phyloP scores from a whole-genome alignment of 2,329 filamentous ascomycete species.

The Sordariomycetes sp. region DNA sequence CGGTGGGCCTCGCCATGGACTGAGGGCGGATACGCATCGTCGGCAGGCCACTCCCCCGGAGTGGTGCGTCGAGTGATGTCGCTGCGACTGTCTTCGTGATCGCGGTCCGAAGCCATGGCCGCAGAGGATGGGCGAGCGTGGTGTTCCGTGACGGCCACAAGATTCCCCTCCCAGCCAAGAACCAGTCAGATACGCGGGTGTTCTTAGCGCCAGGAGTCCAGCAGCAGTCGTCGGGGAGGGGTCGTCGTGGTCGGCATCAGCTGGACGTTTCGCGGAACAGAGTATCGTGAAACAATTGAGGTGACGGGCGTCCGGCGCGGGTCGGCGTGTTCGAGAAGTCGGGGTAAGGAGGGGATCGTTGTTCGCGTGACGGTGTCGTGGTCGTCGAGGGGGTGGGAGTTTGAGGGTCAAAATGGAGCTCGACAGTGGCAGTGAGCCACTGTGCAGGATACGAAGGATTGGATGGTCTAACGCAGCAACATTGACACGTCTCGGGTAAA shows the following conservation, averaged over 20 bases:
- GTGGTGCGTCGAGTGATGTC: constrained; percentile 28
- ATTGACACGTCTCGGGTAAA: no score
- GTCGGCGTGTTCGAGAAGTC: neutral
- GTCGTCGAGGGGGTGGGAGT: no score
- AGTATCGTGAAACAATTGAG: neutral
- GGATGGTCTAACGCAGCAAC: no score
- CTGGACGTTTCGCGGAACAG: neutral
- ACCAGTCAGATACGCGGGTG: constrained; percentile 7
- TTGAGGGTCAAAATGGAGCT: no score
- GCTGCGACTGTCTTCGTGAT: constrained; percentile 32
- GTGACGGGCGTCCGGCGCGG: neutral
- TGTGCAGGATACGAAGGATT: no score
- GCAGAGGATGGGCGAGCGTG: constrained; percentile 13
- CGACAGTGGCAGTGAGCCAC: no score
- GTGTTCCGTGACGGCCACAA: constrained; percentile 2
- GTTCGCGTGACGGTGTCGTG: no score
- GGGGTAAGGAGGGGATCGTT: neutral
- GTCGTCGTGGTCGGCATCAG: constrained; percentile 27
- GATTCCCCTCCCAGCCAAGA: constrained; percentile 14
- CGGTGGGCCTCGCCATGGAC: constrained; percentile 22
- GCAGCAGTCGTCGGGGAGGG: constrained; percentile 20
- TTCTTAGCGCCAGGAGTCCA: constrained; percentile 21
- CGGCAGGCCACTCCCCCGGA: constrained; percentile 14
- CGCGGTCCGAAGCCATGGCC: constrained; percentile 36
- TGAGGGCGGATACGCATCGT: constrained; percentile 17